Evolutionary conservation across 2,329 filamentous ascomycete species (phyloP).

Genomic region (Davidsoniella eucalypti): DNA sequence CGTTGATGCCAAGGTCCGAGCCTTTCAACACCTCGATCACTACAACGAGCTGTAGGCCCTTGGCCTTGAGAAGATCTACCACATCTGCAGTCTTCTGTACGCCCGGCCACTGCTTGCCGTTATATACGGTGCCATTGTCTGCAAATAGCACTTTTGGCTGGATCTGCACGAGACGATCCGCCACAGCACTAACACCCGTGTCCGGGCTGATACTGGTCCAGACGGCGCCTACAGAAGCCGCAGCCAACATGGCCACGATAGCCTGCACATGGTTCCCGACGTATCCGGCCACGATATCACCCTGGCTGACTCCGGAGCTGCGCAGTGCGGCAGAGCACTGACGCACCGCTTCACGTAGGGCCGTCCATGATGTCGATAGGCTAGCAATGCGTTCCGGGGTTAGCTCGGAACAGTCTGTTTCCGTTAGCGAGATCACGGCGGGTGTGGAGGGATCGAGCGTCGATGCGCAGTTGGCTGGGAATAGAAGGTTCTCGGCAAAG

Average conservation of each 20-base stretch:
- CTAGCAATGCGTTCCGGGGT: neutral
- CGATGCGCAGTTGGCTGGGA: constrained; percentile 36
- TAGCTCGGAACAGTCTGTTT: constrained; percentile 36
- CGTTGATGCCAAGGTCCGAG: constrained; percentile 22
- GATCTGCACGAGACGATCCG: constrained; percentile 78
- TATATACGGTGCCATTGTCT: constrained; percentile 80
- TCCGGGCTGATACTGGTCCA: constrained; percentile 93
- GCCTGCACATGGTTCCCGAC: constrained; percentile 83
- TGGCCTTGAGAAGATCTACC: constrained; percentile 40
- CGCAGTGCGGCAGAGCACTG: constrained; percentile 55
- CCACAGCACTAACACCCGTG: constrained; percentile 75
- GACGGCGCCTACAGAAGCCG: constrained; percentile 66
- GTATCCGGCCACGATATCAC: constrained; percentile 51
- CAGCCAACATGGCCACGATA: constrained; percentile 72
- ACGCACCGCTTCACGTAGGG: constrained; percentile 63
- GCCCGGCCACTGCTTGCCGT: constrained; percentile 75
- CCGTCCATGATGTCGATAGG: constrained; percentile 40
- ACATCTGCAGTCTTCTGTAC: constrained; percentile 67
- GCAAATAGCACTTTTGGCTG: constrained; percentile 67
- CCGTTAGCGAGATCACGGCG: constrained; percentile 57
- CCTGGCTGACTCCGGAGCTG: constrained; percentile 40
- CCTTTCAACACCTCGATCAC: constrained; percentile 42
- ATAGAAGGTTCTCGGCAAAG: constrained; percentile 90
- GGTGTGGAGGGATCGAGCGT: constrained; percentile 53
- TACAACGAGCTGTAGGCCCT: constrained; percentile 52